Evolutionary conservation across 257 asterid genomes (phyloP), one percentile per base, ranked within the genome.

Genomic region (Petunia axillaris): DNA sequence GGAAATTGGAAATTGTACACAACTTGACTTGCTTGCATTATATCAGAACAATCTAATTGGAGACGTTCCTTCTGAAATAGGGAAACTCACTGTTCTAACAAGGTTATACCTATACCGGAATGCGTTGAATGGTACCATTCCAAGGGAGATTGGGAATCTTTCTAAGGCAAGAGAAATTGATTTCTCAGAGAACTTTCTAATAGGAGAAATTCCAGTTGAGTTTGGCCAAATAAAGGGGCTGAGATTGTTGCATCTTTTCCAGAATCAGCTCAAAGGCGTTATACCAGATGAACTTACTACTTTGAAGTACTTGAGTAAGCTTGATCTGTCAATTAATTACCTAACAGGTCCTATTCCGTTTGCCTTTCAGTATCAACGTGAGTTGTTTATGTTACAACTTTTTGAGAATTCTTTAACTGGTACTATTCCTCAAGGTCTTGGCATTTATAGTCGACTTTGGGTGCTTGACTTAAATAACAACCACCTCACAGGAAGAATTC

Each of bases 311-410:
- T 87, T 95, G 82, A 84, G 86, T 2, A 91, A 82, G 91, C 88
- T 95, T 35, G 98, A 95, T 82, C 83, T 95, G 84, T 95, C 98
- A 1, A 91, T 93, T 76, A 95, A 95, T 85, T 25, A 15, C 80
- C 85, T 95, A 76, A 93, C 92, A 2, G 98, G 98, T 39, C 93
- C 97, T 40, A 95, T 95, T 78, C 98, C 98, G 2, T 82, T 68
- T 57, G 97, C 97, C 1, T 88, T 95, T 84, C 97, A 93, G 78
- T 88, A 91, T 81, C 93, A 89, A 53, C 79, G 89, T 16, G 66
- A 83, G 16, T 86, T 95, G 89, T 52, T 59, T 63, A 94, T 91
- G 85, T 83, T 95, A 10, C 97, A 90, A 89, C 97, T 95, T 60
- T 95, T 91, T 63, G 88, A 89, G 64, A 95, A 95, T 75, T 67